Base-by-base conservation (phyloP, 441 rosid species). In the Pelargonium citronellum region DNA sequence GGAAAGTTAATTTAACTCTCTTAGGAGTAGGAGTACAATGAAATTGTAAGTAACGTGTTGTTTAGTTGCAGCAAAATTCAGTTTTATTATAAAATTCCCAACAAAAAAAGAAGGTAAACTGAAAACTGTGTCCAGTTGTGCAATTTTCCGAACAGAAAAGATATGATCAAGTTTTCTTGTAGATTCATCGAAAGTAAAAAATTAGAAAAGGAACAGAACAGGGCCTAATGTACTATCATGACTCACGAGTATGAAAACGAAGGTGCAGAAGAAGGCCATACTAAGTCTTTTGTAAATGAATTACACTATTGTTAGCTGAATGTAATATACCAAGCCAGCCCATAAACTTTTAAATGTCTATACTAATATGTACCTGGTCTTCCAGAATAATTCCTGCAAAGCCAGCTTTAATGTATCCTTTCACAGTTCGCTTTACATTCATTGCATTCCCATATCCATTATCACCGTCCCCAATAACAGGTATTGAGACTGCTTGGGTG, bases 351-450 rank as follows among this genome's bases (percentile, higher is more conserved):
- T 13, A n/a, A 49, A 13, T 15, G 30, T 43, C 7, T 65, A 41
- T 41, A 22, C 67, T 17, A 69, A 44, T 30, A 72, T 60, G 77
- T 76, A 90, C 97, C 89, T 90, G 93, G 83, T 91, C 97, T 81
- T 85, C 95, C 34, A 93, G 87, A 73, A 93, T 79, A 61, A 89
- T 89, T 73, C 97, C 98, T 24, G 96, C 91, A 73, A 93, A 89
- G 30, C 98, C 98, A 66, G 96, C 95, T 80, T 67, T 82, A 66
- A 88, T 86, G 77, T 85, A 94, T 69, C 92, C 98, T 69, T 82
- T 86, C 37, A 91, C 91, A 16, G 98, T 90, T 83, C 97, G 91
- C 79, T 93, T 88, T 75, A 89, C 86, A 83, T 88, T 91, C 92
- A 94, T 86, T 17, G 84, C 92, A 79, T 90, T 88, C 53, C 96